Evolutionary conservation across 345 rosid genomes (phyloP).

Genomic region (Eucalyptus marginata): DNA sequence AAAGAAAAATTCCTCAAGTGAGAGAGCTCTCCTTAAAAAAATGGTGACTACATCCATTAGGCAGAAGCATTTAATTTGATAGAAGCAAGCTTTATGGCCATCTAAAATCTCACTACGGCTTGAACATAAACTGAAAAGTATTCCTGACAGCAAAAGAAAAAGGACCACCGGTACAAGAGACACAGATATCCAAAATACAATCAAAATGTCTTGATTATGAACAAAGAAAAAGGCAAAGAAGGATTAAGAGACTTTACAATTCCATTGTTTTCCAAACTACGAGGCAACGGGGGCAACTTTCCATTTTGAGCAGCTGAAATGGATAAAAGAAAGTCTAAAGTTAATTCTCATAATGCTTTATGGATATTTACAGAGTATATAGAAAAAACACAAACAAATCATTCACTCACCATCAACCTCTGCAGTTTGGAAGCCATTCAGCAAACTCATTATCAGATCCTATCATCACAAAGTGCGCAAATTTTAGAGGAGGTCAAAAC

Average conservation of each 20-base stretch:
- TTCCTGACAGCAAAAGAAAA: neutral
- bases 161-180: neutral
- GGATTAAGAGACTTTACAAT: conserved; percentile 16
- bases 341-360: neutral
- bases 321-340: neutral
- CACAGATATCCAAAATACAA: neutral
- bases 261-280: conserved; percentile 58
- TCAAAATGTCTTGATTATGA: neutral
- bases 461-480: conserved; percentile 12
- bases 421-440: conserved; percentile 52
- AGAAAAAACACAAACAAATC: neutral
- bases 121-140: neutral
- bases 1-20: neutral
- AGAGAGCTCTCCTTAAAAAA: neutral
- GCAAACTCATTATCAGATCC: conserved; percentile 67
- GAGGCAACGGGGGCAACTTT: conserved; percentile 76
- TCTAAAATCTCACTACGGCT: neutral
- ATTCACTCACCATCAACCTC: conserved; percentile 66
- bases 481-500: neutral
- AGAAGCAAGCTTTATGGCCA: neutral
- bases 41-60: neutral
- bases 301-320: conserved; percentile 67
- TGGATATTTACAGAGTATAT: neutral
- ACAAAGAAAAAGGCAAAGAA: neutral
- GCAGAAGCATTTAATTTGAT: neutral